Evolutionary conservation across 768 basidiomycete species (phyloP), one percentile per base, ranked within the genome.

Genomic region (Pulveroboletus ravenelii): DNA sequence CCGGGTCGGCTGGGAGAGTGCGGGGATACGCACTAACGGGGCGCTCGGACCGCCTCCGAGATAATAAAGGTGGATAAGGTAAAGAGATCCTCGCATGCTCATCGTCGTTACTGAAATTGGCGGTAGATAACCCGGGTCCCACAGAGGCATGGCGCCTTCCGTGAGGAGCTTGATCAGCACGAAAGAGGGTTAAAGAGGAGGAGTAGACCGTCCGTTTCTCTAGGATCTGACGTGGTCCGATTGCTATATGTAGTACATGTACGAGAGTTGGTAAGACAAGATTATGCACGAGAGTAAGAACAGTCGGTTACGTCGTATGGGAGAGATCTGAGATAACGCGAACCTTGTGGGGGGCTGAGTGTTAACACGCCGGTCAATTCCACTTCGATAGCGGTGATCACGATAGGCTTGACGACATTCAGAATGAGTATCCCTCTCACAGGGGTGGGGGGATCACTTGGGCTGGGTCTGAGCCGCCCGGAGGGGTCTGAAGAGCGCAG

Each of bases 301-400:
- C 23, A 13, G 13, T 45, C 27, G 39, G 50, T 48, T 13, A 25
- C 34, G 31, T 34, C n/a, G n/a, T 29, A 39, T 10, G n/a, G 29
- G 25, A 41, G 10, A 49, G 50, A 50, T 32, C 31, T 25, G 32
- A 18, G 34, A 43, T 63, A 6, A 47, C 10, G 67, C 79, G 43
- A 48, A 93, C 95, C 91, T 77, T 97, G 95, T 12, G 89, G 85
- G 78, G 6, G 84, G 83, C 14, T 13, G 34, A 45, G 12, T 36
- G 77, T 69, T 14, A 82, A 73, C 48, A 77, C 81, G 4, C 89
- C 94, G 29, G 80, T 73, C 27, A 98, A 70, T 62, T 87, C 84
- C 38, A 94, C 76, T 46, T 87, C 85, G 46, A 99, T 93, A 56
- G 81, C 89, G 35, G 87, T 85, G 54, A 99, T 87, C 58, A 79